phyloP scores from a whole-genome alignment of 345 rosid genomes.

The Eutrema japonicum region DNA sequence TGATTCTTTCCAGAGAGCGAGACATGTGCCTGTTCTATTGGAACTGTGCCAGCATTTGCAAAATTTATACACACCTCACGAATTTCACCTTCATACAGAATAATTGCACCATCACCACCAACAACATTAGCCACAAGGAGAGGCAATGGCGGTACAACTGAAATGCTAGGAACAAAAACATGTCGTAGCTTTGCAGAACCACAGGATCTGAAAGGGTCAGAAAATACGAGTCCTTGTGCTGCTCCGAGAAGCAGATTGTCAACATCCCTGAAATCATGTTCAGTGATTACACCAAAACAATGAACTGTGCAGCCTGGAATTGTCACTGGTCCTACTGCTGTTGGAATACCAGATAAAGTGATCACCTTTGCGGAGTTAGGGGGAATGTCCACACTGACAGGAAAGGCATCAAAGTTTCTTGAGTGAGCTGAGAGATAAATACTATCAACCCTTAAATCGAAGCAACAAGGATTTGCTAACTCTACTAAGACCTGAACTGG shows the following conservation, averaged over 20 bases:
- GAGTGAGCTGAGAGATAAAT: constrained; percentile 91
- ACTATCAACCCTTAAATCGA: constrained; percentile 89
- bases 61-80: constrained; percentile 81
- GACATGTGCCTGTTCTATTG: constrained; percentile 90
- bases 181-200: constrained; percentile 87
- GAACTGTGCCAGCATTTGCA: constrained; percentile 94
- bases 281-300: constrained; percentile 95
- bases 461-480: constrained; percentile 98
- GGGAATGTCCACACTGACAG: constrained; percentile 84
- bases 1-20: constrained; percentile 95
- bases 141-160: constrained; percentile 81
- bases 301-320: constrained; percentile 94
- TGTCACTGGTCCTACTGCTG: constrained; percentile 74
- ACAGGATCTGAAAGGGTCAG: constrained; percentile 96
- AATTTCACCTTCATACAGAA: constrained; percentile 95
- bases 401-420: constrained; percentile 92
- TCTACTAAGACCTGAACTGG: constrained; percentile 97
- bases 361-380: constrained; percentile 98
- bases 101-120: constrained; percentile 91
- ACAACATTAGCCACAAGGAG: constrained; percentile 79
- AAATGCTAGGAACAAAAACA: constrained; percentile 76
- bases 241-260: constrained; percentile 98
- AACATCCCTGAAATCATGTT: constrained; percentile 90
- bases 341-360: constrained; percentile 90
- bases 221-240: constrained; percentile 97